Evolutionary conservation across 805 yeast species (phyloP), one percentile per base, ranked within the genome.

Genomic region (Yamadazyma sp.): DNA sequence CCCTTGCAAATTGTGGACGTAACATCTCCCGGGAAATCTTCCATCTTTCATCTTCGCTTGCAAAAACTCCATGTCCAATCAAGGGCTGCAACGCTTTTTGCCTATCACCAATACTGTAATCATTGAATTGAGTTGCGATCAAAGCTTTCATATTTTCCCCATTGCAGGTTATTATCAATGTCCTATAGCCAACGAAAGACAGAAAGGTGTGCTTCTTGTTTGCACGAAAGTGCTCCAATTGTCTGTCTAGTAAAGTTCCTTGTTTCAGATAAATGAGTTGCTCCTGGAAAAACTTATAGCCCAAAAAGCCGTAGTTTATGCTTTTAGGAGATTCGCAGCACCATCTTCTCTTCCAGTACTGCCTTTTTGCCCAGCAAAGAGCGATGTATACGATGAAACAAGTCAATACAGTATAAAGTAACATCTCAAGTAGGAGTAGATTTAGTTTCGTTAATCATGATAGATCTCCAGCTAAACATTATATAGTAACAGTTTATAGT

Each of bases 1-100:
- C 68, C 31, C 66, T 52, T 10, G 67, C 55, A 45, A 64, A 64
- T 36, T 62, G 68, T 5, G 71, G 71, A 41, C 68, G 53, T 42
- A 64, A 55, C 53, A 64, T 54, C 15, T 64, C 61, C 35, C 71
- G 44, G 6, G 66, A 60, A 25, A 54, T 57, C 40, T 64, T 64
- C 71, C 71, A 64, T 10, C 67, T 60, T 12, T 43, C 54, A 14
- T 62, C 60, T 39, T 64, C 70, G 35, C 60, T 55, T 15, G 70
- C 63, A 48, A 64, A 64, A 14, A 64, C 57, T 4, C 70, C 69
- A 41, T 61, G 60, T 1, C 70, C 71, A 28, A 64, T 44, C 19
- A 64, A 47, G 19, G 64, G 60, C 15, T 46, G 35, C 40, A 61
- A 55, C 12, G 48, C 57, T 3, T 46, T 38, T 31, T 49, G 55